Evolutionary conservation across 208 protist genomes (phyloP).

Genomic region (Perkinsela sp.): DNA sequence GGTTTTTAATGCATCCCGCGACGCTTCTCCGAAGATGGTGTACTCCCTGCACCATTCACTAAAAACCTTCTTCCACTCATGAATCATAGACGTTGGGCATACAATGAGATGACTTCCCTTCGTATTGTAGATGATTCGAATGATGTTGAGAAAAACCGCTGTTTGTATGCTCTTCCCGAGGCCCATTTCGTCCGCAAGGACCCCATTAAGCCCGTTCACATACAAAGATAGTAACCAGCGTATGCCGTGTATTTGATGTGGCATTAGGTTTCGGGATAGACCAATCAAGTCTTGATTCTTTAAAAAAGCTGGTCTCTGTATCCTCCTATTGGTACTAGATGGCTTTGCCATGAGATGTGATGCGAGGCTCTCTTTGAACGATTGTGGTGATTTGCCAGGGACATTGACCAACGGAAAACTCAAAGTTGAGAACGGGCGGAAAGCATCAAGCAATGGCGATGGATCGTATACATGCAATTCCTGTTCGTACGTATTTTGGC

Average conservation of each 20-base stretch:
- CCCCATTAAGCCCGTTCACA: conserved; percentile 46
- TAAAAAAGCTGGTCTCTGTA: background rate
- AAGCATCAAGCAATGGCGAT: background rate
- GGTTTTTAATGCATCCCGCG: background rate
- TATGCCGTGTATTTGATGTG: conserved; percentile 79
- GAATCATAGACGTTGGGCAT: conserved; percentile 31
- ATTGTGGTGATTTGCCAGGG: too few relatives aligned
- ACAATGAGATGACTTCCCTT: conserved; percentile 38
- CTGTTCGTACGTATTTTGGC: background rate
- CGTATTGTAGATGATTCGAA: conserved; percentile 10
- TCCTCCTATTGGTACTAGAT: background rate
- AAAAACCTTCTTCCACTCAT: conserved; percentile 62
- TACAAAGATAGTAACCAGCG: conserved; percentile 79
- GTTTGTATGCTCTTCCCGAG: conserved; percentile 7
- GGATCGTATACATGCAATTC: background rate
- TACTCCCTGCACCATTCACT: conserved; percentile 29
- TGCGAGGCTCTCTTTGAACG: background rate
- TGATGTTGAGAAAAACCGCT: conserved; percentile 10
- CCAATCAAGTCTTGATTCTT: background rate
- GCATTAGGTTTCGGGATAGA: conserved; percentile 15
- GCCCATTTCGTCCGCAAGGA: conserved; percentile 6
- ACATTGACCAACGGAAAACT: too few relatives aligned
- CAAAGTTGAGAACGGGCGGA: background rate
- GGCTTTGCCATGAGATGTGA: background rate
- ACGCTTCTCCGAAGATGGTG: conserved; percentile 11